These are phyloP conservation scores for Acer negundo DNA, from an alignment of 345 rosid genomes.

Conservation along the genomic window DNA sequence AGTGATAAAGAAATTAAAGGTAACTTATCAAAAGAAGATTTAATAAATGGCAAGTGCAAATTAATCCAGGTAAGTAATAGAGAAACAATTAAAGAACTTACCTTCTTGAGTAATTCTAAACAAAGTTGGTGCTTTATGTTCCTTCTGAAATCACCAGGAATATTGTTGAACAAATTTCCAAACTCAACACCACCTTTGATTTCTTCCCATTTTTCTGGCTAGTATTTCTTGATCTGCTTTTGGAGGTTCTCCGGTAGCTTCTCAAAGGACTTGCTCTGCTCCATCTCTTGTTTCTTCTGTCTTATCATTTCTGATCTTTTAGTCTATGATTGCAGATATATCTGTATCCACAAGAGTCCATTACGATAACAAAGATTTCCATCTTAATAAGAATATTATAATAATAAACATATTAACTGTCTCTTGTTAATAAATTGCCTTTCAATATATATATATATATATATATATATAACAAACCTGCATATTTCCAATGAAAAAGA, in stretches of 20 bases:
- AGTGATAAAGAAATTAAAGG: too few relatives aligned
- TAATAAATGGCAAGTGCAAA: too few relatives aligned
- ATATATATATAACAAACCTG: conserved; percentile 9
- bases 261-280: not conserved
- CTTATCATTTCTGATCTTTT: not conserved
- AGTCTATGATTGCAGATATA: not conserved
- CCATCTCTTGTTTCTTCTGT: not conserved
- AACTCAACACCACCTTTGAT: too few relatives aligned
- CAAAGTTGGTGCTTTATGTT: not conserved
- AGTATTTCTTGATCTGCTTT: not conserved
- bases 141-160: not conserved
- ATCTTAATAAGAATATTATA: too few relatives aligned
- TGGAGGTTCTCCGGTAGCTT: not conserved
- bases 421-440: too few relatives aligned
- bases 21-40: too few relatives aligned
- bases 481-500: not conserved
- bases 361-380: too few relatives aligned
- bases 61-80: too few relatives aligned
- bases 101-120: not conserved
- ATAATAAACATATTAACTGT: too few relatives aligned
- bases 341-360: not conserved
- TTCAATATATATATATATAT: too few relatives aligned
- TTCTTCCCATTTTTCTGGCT: too few relatives aligned
- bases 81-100: not conserved
- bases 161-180: not conserved